phyloP scores from a whole-genome alignment of 139 green algal genomes.

The Tetradesmus lagerheimii region DNA sequence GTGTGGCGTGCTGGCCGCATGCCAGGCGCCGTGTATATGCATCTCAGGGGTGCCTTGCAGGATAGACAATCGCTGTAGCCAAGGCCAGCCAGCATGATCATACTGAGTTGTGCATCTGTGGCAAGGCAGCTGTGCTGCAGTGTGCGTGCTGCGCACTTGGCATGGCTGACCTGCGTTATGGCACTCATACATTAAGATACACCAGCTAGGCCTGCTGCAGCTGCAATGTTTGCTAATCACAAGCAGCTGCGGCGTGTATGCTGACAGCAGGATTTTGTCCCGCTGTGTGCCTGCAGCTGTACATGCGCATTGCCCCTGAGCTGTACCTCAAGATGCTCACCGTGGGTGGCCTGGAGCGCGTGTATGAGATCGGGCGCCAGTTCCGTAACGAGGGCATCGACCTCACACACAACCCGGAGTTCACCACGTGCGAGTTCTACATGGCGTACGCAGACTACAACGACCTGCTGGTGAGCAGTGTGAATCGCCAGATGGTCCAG shows the following conservation, averaged over 20 bases:
- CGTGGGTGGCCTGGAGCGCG: constrained; percentile 97
- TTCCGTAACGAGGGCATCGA: constrained; percentile 99
- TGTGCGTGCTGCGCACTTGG: too few species aligned
- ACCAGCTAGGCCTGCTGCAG: too few species aligned
- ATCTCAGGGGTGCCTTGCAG: too few species aligned
- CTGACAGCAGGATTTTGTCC: not conserved
- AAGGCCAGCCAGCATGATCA: too few species aligned
- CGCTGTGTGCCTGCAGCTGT: constrained; percentile 72
- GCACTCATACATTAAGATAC: too few species aligned
- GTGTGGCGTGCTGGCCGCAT: too few species aligned
- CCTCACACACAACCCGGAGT: constrained; percentile 99
- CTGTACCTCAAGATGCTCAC: constrained; percentile 99
- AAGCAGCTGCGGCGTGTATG: not conserved
- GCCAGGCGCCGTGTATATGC: too few species aligned
- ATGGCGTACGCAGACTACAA: constrained; percentile 98
- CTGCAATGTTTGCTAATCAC: not conserved
- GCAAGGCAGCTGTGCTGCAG: too few species aligned
- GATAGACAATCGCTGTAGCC: too few species aligned
- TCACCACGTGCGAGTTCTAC: constrained; percentile 99
- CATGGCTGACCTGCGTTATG: too few species aligned
- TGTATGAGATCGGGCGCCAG: constrained; percentile 93
- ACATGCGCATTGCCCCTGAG: constrained; percentile 99
- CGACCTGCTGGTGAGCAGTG: constrained; percentile 86
- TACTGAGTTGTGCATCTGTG: too few species aligned
- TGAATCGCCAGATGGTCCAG: not conserved